These are phyloP conservation scores for Aotearoamyces nothofagi DNA, from an alignment of 2,329 filamentous ascomycete species.

Conservation along the genomic window DNA sequence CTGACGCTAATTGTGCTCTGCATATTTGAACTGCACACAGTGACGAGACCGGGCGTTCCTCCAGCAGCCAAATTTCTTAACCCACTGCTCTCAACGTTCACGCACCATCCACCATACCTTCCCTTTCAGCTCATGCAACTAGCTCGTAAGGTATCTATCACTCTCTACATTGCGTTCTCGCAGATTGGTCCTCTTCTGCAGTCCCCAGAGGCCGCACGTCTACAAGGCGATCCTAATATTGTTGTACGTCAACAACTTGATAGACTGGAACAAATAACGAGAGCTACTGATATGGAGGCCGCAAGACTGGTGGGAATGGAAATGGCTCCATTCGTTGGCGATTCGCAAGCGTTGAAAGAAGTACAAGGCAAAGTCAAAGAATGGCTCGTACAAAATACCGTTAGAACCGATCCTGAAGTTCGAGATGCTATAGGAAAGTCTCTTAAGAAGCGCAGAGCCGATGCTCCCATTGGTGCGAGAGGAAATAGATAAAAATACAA, in stretches of 20 bases:
- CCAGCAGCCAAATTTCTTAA: conserved; percentile 28
- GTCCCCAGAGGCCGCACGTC: conserved; percentile 13
- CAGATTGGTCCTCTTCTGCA: conserved; percentile 59
- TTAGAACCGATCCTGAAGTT: conserved; percentile 67
- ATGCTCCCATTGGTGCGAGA: conserved; percentile 44
- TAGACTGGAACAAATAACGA: conserved; percentile 44
- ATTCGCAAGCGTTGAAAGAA: conserved; percentile 45
- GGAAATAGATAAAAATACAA: conserved; percentile 18
- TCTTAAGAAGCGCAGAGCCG: conserved; percentile 43
- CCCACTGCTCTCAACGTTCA: conserved; percentile 22
- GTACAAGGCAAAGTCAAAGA: conserved; percentile 64
- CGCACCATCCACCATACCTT: conserved; percentile 46
- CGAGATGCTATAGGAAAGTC: conserved; percentile 60
- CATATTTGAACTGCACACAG: conserved; percentile 39
- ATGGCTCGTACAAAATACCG: conserved; percentile 77
- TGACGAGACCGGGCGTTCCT: conserved; percentile 38
- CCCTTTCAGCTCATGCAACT: conserved; percentile 75
- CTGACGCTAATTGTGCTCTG: conserved; percentile 36
- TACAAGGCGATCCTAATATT: conserved; percentile 29
- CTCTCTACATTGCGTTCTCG: conserved; percentile 67
- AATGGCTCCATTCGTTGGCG: conserved; percentile 66
- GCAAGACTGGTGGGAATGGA: conserved; percentile 60
- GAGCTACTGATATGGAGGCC: conserved; percentile 52
- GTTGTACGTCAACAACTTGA: conserved; percentile 46
- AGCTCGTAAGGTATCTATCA: conserved; percentile 60